Base-by-base conservation (phyloP, 1,284 basidiomycete genomes). In the Rhodotorula glutinis region DNA sequence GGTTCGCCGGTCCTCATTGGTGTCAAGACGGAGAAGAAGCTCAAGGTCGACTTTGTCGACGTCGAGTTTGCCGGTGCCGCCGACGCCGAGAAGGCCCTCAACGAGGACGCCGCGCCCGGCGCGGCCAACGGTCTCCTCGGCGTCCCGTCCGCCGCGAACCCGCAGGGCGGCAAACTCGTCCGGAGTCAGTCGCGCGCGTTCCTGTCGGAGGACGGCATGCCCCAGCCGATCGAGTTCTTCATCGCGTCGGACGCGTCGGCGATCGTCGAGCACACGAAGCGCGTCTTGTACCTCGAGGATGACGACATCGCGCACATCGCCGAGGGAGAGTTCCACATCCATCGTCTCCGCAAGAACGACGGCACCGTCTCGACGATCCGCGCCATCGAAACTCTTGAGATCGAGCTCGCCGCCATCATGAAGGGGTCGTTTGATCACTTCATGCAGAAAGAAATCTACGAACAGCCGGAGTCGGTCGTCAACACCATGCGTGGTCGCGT, bases 401-500 rank as follows among this genome's bases (percentile, higher is more conserved):
- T 98, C 76, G 96, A 99, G 81, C 87, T 99, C 58, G 96, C 95
- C 46, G 96, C 96, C 76, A 98, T 99, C 83, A 98, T 98, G 96
- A 98, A 98, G 86, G 96, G 96, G 79, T 92, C 93, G 80, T 98
- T 97, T 79, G 92, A 95, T 79, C 94, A 96, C 81, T 99, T 99
- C 81, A 98, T 99, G 96, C 95, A 98, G 81, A 98, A 99, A 84
- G 96, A 99, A 51, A 63, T 63, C 78, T 98, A 96, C 85, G 96
- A 99, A 80, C 96, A 99, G 82, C 96, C 95, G 69, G 96, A 99
- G 79, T 97, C 93, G 56, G 96, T 98, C 74, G 92, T 98, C 81
- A 99, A 99, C 86, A 99, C 96, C 60, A 99, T 99, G 96, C 91
- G 96, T 86, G 96, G 96, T 72, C 92, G 96, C 76, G 91, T 99